phyloP scores from a whole-genome alignment of 345 rosid genomes.

The Eucalyptus marginata region DNA sequence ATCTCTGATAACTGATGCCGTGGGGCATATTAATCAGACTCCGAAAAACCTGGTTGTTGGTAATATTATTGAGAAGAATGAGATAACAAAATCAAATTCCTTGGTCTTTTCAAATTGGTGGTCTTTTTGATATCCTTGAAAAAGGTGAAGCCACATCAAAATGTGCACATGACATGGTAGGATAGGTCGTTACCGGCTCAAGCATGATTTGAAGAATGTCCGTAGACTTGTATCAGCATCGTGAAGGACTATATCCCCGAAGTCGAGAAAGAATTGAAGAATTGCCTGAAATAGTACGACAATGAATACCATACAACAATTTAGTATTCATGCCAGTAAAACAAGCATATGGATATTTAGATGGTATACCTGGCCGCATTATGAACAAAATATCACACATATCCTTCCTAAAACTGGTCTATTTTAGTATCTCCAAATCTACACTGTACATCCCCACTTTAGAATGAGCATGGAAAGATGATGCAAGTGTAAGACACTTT shows the following conservation, averaged over 20 bases:
- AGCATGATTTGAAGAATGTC: constrained; percentile 68
- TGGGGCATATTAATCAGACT: not conserved
- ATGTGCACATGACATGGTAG: not conserved
- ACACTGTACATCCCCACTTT: not conserved
- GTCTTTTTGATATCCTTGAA: not conserved
- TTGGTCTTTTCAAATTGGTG: not conserved
- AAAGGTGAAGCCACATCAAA: not conserved
- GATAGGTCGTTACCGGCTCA: constrained; percentile 58
- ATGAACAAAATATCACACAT: not conserved
- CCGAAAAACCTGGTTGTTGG: not conserved
- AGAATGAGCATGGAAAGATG: not conserved
- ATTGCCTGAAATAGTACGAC: constrained; percentile 32
- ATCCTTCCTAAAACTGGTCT: not conserved
- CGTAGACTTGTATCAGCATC: constrained; percentile 86
- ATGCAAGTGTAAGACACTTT: not conserved
- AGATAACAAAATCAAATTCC: not conserved
- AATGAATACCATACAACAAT: not conserved
- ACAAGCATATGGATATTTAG: not conserved
- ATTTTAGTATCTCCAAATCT: not conserved
- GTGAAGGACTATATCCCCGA: constrained; percentile 77
- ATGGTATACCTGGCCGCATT: not conserved
- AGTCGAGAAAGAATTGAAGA: constrained; percentile 82
- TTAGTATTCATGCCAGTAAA: not conserved
- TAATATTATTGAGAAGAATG: not conserved
- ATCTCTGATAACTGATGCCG: not conserved